Evolutionary conservation across 2,329 filamentous ascomycete species (phyloP).

Genomic region (Cytospora paraplurivora): DNA sequence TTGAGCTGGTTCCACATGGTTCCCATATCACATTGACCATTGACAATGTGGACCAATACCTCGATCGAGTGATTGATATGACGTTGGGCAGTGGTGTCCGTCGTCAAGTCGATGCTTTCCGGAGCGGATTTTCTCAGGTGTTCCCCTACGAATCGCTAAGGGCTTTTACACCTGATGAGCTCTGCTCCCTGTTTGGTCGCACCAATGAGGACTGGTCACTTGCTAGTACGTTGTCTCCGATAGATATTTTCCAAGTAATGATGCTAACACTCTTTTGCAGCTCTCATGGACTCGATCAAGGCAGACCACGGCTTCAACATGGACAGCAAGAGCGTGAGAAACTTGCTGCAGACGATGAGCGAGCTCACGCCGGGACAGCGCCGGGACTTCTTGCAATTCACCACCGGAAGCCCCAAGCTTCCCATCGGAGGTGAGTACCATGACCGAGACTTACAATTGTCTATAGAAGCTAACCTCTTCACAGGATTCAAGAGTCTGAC

Average conservation of each 20-base stretch:
- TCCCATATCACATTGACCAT: constrained; percentile 77
- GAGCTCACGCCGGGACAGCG: constrained; percentile 74
- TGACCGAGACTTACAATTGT: not conserved
- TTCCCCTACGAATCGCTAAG: constrained; percentile 92
- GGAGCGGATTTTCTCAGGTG: constrained; percentile 87
- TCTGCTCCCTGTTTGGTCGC: constrained; percentile 91
- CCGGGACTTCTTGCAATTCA: constrained; percentile 95
- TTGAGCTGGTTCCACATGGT: constrained; percentile 79
- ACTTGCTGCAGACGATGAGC: constrained; percentile 92
- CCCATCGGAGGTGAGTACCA: constrained; percentile 84
- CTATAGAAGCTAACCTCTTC: constrained; percentile 34
- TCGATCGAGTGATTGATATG: constrained; percentile 88
- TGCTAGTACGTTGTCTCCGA: constrained; percentile 69
- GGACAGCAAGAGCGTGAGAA: constrained; percentile 94
- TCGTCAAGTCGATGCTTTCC: constrained; percentile 88
- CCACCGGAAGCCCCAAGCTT: constrained; percentile 95
- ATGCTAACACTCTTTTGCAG: constrained; percentile 48
- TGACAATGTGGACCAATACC: constrained; percentile 85
- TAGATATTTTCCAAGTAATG: not conserved
- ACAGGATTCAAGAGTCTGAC: constrained; percentile 94
- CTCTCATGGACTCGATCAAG: constrained; percentile 97
- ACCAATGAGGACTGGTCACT: constrained; percentile 97
- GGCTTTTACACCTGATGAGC: constrained; percentile 91
- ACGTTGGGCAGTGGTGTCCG: constrained; percentile 88
- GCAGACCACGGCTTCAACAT: constrained; percentile 98